These are phyloP conservation scores for Scytalidium lignicola DNA, from an alignment of 2,329 filamentous ascomycete species.

Conservation along the genomic window DNA sequence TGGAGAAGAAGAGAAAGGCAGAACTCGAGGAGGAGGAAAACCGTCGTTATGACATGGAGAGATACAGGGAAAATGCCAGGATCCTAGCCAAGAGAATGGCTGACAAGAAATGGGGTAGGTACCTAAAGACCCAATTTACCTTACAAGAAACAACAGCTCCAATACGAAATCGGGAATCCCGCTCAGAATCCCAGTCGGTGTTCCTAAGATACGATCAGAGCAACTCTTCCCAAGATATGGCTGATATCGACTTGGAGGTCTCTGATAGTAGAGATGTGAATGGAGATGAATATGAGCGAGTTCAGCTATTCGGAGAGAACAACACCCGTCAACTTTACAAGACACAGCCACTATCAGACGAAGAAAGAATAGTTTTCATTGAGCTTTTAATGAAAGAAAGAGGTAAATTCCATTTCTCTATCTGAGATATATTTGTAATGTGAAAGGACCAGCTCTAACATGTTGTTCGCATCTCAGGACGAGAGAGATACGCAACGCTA, in stretches of 20 bases:
- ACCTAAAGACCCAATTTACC: not conserved
- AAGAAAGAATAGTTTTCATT: constrained; percentile 11
- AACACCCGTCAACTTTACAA: constrained; percentile 7
- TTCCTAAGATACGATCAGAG: not conserved
- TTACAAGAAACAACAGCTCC: too few relatives aligned
- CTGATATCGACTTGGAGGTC: not conserved
- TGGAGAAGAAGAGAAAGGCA: not conserved
- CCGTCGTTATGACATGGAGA: not conserved
- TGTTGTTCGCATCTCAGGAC: not conserved
- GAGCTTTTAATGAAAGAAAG: constrained; percentile 9
- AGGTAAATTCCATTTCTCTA: not conserved
- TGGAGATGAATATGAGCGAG: constrained; percentile 1
- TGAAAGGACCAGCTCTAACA: constrained; percentile 4
- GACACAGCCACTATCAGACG: constrained; percentile 2
- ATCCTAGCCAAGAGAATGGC: not conserved
- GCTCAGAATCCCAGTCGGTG: not conserved
- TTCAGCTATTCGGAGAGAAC: constrained; percentile 11
- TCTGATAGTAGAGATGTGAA: not conserved
- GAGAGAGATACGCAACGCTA: constrained; percentile 14
- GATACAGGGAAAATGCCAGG: not conserved
- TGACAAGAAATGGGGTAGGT: not conserved
- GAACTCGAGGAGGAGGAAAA: constrained; percentile 5
- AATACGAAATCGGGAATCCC: not conserved
- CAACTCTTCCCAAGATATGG: not conserved
- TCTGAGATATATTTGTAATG: not conserved